Evolutionary conservation across 179 eudicot species (phyloP).

Genomic region (Patellifolia procumbens): DNA sequence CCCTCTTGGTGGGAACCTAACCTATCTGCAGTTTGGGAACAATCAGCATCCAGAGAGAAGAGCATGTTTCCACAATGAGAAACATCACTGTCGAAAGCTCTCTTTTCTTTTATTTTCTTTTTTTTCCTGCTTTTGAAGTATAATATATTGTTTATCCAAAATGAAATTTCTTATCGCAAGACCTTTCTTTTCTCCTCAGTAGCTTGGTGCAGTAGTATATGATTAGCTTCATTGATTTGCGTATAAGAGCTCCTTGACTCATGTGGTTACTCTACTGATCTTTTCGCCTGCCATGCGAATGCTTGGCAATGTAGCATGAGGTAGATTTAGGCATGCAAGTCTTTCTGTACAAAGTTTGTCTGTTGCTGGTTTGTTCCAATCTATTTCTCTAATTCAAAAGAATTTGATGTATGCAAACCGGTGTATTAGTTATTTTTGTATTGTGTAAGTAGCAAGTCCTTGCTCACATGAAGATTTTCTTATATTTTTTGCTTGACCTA

Average conservation of each 20-base stretch:
- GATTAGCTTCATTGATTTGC: no score
- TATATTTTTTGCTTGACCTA: no score
- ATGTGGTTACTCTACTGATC: not conserved
- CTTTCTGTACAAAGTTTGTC: not conserved
- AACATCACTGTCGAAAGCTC: constrained; percentile 35
- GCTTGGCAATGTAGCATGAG: not conserved
- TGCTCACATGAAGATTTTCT: no score
- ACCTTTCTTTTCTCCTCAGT: not conserved
- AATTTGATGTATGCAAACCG: not conserved
- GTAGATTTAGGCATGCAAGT: not conserved
- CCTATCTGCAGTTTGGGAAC: constrained; percentile 40
- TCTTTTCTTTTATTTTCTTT: constrained; percentile 27
- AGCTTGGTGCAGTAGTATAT: not conserved
- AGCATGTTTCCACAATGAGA: constrained; percentile 34
- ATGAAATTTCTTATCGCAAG: not conserved
- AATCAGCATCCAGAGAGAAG: constrained; percentile 36
- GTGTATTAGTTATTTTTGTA: not conserved
- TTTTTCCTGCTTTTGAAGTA: constrained; percentile 15
- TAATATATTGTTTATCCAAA: not conserved
- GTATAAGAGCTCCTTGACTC: not conserved
- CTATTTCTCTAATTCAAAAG: not conserved
- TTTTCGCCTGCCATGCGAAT: not conserved
- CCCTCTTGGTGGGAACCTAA: constrained; percentile 2
- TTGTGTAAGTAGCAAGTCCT: no score
- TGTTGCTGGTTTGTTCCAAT: not conserved